Conservation (phyloP, 2,329 filamentous ascomycete genomes). For the Fusarium sp. region DNA sequence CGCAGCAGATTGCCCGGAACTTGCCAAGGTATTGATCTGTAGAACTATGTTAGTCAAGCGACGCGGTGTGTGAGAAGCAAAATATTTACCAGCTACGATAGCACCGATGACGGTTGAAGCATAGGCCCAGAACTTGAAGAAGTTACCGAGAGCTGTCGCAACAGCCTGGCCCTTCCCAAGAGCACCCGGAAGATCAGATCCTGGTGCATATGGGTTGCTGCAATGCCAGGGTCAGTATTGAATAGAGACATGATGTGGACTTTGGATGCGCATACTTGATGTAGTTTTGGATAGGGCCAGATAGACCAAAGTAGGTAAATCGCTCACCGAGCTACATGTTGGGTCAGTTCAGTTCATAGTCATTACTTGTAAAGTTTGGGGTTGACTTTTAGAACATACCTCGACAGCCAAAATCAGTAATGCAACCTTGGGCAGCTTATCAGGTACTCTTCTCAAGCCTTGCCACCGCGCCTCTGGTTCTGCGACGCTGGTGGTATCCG, state of each 20-base stretch:
- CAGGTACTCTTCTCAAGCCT: constrained; percentile 8
- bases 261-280: constrained; percentile 1
- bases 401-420: constrained; percentile 8
- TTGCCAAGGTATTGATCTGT: constrained; percentile 12
- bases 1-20: constrained; percentile 3
- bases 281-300: constrained; percentile 10
- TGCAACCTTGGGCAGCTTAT: constrained; percentile 8
- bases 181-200: not conserved
- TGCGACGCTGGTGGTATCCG: constrained; percentile 1
- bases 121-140: constrained; percentile 23
- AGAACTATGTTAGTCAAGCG: fast-evolving
- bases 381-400: not conserved
- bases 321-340: constrained; percentile 4
- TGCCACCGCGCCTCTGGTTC: constrained; percentile 2
- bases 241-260: no score
- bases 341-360: not conserved
- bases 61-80: fast-evolving
- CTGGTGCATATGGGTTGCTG: not conserved
- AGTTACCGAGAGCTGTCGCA: constrained; percentile 8
- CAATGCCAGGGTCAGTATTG: not conserved
- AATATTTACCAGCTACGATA: not conserved
- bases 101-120: constrained; percentile 9
- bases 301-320: constrained; percentile 24
- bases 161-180: constrained; percentile 11
- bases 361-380: fast-evolving